phyloP scores from a whole-genome alignment of 2,329 filamentous ascomycete genomes.

The Ophiocordyceps unilateralis region DNA sequence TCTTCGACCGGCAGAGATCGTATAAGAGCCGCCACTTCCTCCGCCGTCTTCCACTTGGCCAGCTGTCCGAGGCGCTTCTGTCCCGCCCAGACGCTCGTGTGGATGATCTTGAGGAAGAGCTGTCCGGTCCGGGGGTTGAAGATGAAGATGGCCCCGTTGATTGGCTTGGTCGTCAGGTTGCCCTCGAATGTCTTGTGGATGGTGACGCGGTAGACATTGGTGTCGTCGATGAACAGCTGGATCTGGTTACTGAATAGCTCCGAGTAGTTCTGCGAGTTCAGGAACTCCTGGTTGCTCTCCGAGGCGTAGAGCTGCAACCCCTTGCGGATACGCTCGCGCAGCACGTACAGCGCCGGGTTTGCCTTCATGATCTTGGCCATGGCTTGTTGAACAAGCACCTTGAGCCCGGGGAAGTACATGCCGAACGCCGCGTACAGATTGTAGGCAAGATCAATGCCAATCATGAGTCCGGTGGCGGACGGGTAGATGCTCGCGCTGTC shows the following conservation, averaged over 20 bases:
- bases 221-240: slow-evolving; percentile 97
- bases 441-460: slow-evolving; percentile 93
- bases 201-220: slow-evolving; percentile 96
- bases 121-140: slow-evolving; percentile 99
- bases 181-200: slow-evolving; percentile 99
- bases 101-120: slow-evolving; percentile 96
- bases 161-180: slow-evolving; percentile 96
- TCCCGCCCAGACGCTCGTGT: slow-evolving; percentile 97
- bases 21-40: slow-evolving; percentile 97
- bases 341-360: slow-evolving; percentile 87
- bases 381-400: slow-evolving; percentile 87
- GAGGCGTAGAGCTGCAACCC: slow-evolving; percentile 95
- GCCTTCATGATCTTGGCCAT: slow-evolving; percentile 99
- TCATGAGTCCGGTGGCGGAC: slow-evolving; percentile 91
- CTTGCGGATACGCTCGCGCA: slow-evolving; percentile 95
- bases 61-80: slow-evolving; percentile 97
- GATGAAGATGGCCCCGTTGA: slow-evolving; percentile 99
- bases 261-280: slow-evolving; percentile 98
- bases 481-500: slow-evolving; percentile 99
- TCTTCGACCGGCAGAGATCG: slow-evolving; percentile 92
- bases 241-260: slow-evolving; percentile 98
- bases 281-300: slow-evolving; percentile 96
- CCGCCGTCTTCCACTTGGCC: slow-evolving; percentile 98
- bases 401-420: slow-evolving; percentile 95
- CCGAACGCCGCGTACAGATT: slow-evolving; percentile 97